Evolutionary conservation across 1,284 basidiomycete genomes (phyloP).

Genomic region (Marasmius tenuissimus): DNA sequence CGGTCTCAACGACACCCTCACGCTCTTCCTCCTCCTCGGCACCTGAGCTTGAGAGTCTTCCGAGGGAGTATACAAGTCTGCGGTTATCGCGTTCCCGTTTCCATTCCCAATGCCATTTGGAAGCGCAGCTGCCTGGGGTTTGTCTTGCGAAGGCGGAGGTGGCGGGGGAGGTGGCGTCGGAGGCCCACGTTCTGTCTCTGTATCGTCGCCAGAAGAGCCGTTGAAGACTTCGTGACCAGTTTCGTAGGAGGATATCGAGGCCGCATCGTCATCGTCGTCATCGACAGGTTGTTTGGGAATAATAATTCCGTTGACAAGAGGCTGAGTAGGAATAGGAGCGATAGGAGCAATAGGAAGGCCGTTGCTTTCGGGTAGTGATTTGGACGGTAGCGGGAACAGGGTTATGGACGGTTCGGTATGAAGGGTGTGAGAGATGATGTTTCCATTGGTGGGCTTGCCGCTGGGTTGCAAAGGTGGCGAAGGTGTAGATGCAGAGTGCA

Average conservation of each 20-base stretch:
- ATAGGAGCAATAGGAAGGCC: neutral
- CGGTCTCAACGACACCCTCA: slow-evolving; percentile 69
- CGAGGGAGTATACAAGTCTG: neutral
- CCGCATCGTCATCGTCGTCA: slow-evolving; percentile 32
- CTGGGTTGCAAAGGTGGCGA: too few species aligned
- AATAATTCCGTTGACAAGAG: neutral
- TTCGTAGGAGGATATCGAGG: slow-evolving; percentile 59
- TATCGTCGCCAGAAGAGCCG: slow-evolving; percentile 8
- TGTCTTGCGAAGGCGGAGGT: neutral
- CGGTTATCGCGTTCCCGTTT: neutral
- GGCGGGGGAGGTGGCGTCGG: neutral
- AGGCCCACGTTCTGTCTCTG: neutral
- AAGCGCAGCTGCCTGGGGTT: neutral
- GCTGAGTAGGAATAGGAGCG: too few species aligned
- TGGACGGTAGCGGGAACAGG: neutral
- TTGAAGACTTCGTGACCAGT: slow-evolving; percentile 53
- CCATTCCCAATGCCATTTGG: neutral
- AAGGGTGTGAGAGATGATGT: neutral
- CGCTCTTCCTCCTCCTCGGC: slow-evolving; percentile 60
- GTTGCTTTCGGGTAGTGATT: neutral
- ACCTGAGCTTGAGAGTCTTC: slow-evolving; percentile 22
- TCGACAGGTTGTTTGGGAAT: slow-evolving; percentile 2
- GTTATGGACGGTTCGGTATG: neutral
- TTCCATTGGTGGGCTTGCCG: too few species aligned
- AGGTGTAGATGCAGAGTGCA: slow-evolving; percentile 3